Conservation (phyloP, 2,329 filamentous ascomycete genomes). For the Stagonosporopsis tanaceti region DNA sequence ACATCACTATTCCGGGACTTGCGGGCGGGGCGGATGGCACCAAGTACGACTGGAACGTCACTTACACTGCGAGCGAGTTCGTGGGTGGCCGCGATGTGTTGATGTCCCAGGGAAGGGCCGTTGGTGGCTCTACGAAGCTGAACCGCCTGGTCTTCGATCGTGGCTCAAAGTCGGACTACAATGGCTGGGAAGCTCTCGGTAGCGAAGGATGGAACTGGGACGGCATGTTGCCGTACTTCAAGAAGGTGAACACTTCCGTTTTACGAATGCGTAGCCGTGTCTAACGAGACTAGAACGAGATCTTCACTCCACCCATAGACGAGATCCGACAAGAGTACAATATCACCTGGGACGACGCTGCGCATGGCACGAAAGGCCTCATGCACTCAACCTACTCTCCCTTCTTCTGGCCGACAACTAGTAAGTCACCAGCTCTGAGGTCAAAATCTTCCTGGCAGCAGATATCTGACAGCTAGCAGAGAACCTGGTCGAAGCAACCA, state of each 20-base stretch:
- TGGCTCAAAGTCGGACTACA: constrained; percentile 39
- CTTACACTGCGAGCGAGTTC: constrained; percentile 24
- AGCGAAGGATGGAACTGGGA: constrained; percentile 41
- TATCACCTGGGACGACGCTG: constrained; percentile 25
- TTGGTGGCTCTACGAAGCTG: constrained; percentile 43
- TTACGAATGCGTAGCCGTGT: neutral
- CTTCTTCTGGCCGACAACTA: constrained; percentile 34
- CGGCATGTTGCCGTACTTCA: constrained; percentile 37
- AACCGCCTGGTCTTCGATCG: constrained; percentile 51
- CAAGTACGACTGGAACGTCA: constrained; percentile 37
- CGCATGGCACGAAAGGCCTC: constrained; percentile 27
- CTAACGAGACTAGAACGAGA: constrained; percentile 30
- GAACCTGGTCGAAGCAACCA: constrained; percentile 29
- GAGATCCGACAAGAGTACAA: constrained; percentile 31
- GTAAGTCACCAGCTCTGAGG: constrained; percentile 10
- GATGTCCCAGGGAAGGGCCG: constrained; percentile 30
- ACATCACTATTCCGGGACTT: constrained; percentile 33
- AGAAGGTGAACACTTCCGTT: constrained; percentile 22
- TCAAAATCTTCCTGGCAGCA: neutral
- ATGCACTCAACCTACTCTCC: constrained; percentile 31
- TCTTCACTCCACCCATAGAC: constrained; percentile 27
- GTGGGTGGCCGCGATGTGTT: constrained; percentile 23
- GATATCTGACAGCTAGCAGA: constrained; percentile 19
- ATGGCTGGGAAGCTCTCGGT: constrained; percentile 38
- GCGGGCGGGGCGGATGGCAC: constrained; percentile 35